Evolutionary conservation across 2,329 filamentous ascomycete genomes (phyloP), one percentile per base, ranked within the genome.

Genomic region (Chaetomiaceae sp.): DNA sequence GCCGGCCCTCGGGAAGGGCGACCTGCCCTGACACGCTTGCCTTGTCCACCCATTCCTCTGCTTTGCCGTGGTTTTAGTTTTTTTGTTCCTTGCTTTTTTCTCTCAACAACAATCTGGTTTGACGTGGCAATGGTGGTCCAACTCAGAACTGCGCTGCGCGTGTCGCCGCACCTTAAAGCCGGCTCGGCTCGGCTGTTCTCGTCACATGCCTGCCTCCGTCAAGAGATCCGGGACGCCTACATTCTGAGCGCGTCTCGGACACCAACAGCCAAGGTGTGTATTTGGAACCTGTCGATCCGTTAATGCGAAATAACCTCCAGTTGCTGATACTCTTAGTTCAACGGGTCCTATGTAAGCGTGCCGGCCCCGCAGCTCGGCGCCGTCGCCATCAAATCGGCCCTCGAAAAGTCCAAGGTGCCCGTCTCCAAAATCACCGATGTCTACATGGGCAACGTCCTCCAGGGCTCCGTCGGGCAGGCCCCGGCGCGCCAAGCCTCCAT

Each of bases 361-460:
- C 78, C 91, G 3, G 92, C 91, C 9, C 88, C 94, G n/a, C 81
- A 88, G 66, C 87, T 99, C 43, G 94, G 89, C 61, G 90, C 92
- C 27, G 84, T 85, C 15, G 94, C 91, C 54, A 97, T 99, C 75
- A 94, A 91, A 71, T 87, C 90, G 43, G 94, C 94, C 25, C 72
- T 99, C 50, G 82, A 86, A 63, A 95, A 94, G 72, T 95, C 91
- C 48, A 85, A 84, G 60, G 81, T 97, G 6, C 91, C 94, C 1
- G 71, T 83, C 48, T 83, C 86, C 31, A 88, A 87, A 68, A 89
- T 97, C 65, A 88, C 86, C 59, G 88, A 95, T 72, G 90, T 97
- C 15, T 97, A 97, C 76, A 95, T 97, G 89, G 94, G 94, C 68
- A 95, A 96, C 66, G 94, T 97, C 9, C 80, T 97, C 37, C 86